Base-by-base conservation (phyloP, 148 eudicot genomes). In the Mesembryanthemum crystallinum region DNA sequence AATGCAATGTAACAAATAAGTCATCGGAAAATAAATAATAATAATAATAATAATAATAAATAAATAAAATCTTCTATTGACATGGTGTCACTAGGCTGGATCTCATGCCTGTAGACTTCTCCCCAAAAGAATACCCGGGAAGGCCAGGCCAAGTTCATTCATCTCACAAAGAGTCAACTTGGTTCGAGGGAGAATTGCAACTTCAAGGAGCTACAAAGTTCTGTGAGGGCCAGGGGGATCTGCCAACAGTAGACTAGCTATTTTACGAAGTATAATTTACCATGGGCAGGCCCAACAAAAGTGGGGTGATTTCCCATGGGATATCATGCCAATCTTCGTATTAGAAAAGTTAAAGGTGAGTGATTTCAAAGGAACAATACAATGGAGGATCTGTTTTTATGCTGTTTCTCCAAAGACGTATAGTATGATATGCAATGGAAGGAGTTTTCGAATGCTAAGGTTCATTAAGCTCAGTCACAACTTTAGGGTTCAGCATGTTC, bases 1-100 rank as follows among this genome's bases (percentile, higher is more conserved):
- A 77, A 69, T 28, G 49, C 35, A 69, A 69, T 18, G 32, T 35
- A 0, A 52, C 3, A 11, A 76, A 28, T 67, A 73, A 77, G 55
- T 64, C 13, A 25, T 24, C 39, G 39, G 6, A 35, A 35, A 35
- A 35, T n/a, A n/a, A n/a, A n/a, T n/a, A n/a, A n/a, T n/a, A n/a
- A n/a, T n/a, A n/a, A n/a, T n/a, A n/a, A n/a, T n/a, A n/a, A n/a
- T n/a, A n/a, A n/a, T n/a, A n/a, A n/a, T n/a, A n/a, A n/a, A n/a
- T n/a, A n/a, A n/a, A n/a, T n/a, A n/a, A n/a, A n/a, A n/a, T n/a
- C n/a, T n/a, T n/a, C n/a, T n/a, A n/a, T n/a, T n/a, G n/a, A n/a
- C n/a, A n/a, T n/a, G n/a, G n/a, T n/a, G n/a, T n/a, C n/a, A n/a
- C n/a, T n/a, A n/a, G n/a, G n/a, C n/a, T n/a, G n/a, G n/a, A n/a